Evolutionary conservation across 2,329 filamentous ascomycete genomes (phyloP), one percentile per base, ranked within the genome.

Genomic region (Colletotrichum paranaense): DNA sequence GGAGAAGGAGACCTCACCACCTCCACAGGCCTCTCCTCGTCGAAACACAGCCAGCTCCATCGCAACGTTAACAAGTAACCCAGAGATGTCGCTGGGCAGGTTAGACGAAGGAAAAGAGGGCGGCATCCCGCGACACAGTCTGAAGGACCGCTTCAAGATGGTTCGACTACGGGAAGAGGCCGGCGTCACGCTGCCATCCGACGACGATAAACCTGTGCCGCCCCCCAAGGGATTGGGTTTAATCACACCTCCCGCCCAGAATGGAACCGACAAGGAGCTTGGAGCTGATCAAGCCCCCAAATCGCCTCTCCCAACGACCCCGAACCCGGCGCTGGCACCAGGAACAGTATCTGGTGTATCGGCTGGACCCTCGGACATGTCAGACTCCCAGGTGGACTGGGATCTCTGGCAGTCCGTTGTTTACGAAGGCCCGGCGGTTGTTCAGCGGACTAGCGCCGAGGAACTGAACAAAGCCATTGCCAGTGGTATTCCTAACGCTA

Each of bases 341-440:
- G 95, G 95, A 1, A 98, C 95, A 1, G 95, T 93, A 8, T 92
- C 94, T 12, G 95, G 96, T 6, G 91, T 95, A 55, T 92, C 92
- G 28, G 91, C 92, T 26, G 94, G 94, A 1, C 93, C 93, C 9
- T 92, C 94, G 3, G 91, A 92, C 26, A 88, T 92, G 75, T 84
- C 85, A 16, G 94, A 95, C 78, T 86, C 88, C 19, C 92, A 94
- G 28, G 97, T 99, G n/a, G 95, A 99, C 80, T 99, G 97, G 97
- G 97, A 99, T 82, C 85, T 99, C 52, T 99, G 97, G 97, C 96
- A 99, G 81, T 91, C 93, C 28, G 93, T 99, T 4, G 97, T 99
- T 42, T 97, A 98, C 77, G 94, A 98, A 84, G 97, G 97, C 0
- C 95, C 95, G 19, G 91, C 94, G 32, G 96, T 95, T 11, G 93